These are phyloP conservation scores for Lumnitzera littorea DNA, from an alignment of 345 rosid species.

Conservation along the genomic window DNA sequence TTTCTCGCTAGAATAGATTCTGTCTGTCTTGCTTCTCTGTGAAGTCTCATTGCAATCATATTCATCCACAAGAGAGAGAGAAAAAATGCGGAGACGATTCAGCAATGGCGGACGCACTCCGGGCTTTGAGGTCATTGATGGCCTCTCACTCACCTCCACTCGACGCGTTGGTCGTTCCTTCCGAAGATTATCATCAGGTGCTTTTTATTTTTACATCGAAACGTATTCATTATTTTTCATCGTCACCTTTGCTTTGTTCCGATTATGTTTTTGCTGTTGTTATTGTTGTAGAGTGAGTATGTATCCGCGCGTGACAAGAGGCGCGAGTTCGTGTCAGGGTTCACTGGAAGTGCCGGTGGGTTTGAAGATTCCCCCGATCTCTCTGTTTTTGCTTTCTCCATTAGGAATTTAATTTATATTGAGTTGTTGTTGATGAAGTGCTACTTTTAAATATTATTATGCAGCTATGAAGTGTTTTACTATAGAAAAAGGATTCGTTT, in stretches of 20 bases:
- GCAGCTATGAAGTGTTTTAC: too few species aligned
- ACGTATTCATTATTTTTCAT: neutral
- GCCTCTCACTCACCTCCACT: constrained; percentile 92
- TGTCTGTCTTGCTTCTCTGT: neutral
- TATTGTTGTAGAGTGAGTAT: constrained; percentile 66
- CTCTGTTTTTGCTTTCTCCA: neutral
- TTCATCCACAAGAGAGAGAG: neutral
- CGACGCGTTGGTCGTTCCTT: constrained; percentile 74
- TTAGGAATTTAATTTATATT: neutral
- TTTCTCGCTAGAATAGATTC: too few species aligned
- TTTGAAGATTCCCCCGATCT: neutral
- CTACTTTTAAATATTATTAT: too few species aligned
- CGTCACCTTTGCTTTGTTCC: neutral
- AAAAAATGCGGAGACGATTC: neutral
- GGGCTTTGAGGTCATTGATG: constrained; percentile 74
- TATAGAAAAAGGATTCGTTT: too few species aligned
- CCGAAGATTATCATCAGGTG: constrained; percentile 95
- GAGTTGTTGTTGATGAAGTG: neutral
- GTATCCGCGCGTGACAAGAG: constrained; percentile 81
- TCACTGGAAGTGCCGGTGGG: constrained; percentile 88
- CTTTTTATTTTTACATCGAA: too few species aligned
- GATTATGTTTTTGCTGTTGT: neutral
- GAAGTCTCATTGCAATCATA: neutral
- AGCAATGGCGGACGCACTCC: constrained; percentile 51
- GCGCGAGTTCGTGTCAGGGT: constrained; percentile 85